These are phyloP conservation scores for Neocucurbitaria cava DNA, from an alignment of 2,329 filamentous ascomycete genomes.

Conservation along the genomic window DNA sequence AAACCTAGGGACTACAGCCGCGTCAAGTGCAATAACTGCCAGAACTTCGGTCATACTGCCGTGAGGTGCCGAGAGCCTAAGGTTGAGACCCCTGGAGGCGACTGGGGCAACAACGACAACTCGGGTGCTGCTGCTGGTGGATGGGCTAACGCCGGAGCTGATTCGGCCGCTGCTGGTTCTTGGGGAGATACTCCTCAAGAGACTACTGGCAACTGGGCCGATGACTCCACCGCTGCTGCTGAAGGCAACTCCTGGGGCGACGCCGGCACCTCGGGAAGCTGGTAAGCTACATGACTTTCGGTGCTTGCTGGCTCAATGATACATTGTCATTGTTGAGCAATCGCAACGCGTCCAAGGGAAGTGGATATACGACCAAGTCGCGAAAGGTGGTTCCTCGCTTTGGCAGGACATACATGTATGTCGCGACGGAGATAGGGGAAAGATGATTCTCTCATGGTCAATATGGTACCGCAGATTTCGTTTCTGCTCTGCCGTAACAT, in stretches of 20 bases:
- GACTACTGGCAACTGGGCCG: constrained; percentile 23
- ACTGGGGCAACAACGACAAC: constrained; percentile 26
- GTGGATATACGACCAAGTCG: not conserved
- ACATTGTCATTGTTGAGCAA: constrained; percentile 1
- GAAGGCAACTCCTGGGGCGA: constrained; percentile 14
- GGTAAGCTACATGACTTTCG: constrained; percentile 10
- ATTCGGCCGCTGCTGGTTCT: constrained; percentile 16
- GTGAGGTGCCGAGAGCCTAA: constrained; percentile 49
- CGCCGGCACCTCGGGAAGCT: constrained; percentile 5
- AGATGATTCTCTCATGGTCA: not conserved
- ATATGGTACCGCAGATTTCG: not conserved
- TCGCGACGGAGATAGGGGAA: not conserved
- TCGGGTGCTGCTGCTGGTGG: constrained; percentile 23
- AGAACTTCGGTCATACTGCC: constrained; percentile 52
- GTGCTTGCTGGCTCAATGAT: constrained; percentile 4
- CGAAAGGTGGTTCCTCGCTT: not conserved
- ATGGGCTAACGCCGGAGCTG: constrained; percentile 27
- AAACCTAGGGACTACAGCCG: constrained; percentile 65
- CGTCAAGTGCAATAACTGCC: constrained; percentile 66
- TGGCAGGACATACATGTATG: not conserved
- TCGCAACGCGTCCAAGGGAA: not conserved
- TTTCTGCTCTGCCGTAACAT: not conserved
- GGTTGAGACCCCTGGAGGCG: constrained; percentile 31
- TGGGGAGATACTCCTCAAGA: constrained; percentile 24
- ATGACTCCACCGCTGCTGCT: constrained; percentile 16